phyloP scores from a whole-genome alignment of 2,329 filamentous ascomycete genomes.

The Nannizziopsis arthrosporioides region DNA sequence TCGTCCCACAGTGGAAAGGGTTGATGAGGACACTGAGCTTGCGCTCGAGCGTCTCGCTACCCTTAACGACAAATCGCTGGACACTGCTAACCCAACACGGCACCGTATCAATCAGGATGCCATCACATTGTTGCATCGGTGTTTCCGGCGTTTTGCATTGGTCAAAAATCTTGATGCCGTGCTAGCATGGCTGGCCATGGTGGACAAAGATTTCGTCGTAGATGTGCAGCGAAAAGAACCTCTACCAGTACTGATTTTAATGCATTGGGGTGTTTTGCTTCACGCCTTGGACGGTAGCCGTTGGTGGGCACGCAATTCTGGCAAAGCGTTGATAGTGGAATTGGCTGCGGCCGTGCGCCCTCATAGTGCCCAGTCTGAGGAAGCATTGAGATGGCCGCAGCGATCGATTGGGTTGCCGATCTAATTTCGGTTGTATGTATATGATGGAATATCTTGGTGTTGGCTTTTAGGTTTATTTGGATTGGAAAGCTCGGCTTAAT shows the following conservation, averaged over 20 bases:
- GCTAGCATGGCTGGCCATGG: slow-evolving; percentile 23
- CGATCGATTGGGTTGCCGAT: slow-evolving; percentile 1
- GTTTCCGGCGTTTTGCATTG: slow-evolving; percentile 21
- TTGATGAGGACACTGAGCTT: slow-evolving; percentile 21
- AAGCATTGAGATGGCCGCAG: slow-evolving; percentile 11
- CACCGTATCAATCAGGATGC: slow-evolving; percentile 23
- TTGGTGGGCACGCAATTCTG: slow-evolving; percentile 18
- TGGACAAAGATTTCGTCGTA: slow-evolving; percentile 15
- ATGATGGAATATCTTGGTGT: background rate
- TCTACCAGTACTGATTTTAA: slow-evolving; percentile 16
- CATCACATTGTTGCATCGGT: slow-evolving; percentile 19
- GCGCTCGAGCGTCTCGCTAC: slow-evolving; percentile 22
- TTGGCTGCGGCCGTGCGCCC: slow-evolving; percentile 8
- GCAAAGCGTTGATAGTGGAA: slow-evolving; percentile 13
- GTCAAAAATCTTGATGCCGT: slow-evolving; percentile 23
- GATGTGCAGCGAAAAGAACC: slow-evolving; percentile 12
- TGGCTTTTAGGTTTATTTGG: background rate
- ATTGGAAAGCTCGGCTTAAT: too few species aligned
- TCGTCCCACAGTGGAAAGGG: slow-evolving; percentile 17
- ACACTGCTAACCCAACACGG: slow-evolving; percentile 20
- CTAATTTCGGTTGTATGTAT: background rate
- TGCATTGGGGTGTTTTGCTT: slow-evolving; percentile 19
- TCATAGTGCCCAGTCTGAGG: slow-evolving; percentile 2
- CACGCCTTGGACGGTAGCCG: slow-evolving; percentile 12
- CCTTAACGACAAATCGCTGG: slow-evolving; percentile 22